These are phyloP conservation scores for Astragalus glycyphyllos DNA, from an alignment of 306 rosid species.

Conservation along the genomic window DNA sequence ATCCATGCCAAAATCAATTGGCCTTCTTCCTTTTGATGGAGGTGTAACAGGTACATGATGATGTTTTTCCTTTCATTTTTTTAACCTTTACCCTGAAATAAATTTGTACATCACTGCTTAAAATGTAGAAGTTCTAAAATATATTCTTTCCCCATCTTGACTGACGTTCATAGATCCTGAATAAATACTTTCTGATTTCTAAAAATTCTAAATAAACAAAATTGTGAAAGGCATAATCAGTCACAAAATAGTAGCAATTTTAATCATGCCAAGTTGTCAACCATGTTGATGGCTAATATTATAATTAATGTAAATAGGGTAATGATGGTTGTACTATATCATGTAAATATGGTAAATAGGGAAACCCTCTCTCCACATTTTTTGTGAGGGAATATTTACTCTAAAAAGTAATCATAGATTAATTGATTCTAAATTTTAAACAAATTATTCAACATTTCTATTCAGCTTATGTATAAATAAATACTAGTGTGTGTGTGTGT, in stretches of 20 bases:
- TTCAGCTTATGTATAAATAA: too few relatives aligned
- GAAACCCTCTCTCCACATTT: too few relatives aligned
- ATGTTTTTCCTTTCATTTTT: slow-evolving; percentile 25
- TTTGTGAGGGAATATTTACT: too few relatives aligned
- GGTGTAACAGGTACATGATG: slow-evolving; percentile 79
- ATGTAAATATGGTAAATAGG: too few relatives aligned
- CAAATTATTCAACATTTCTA: too few relatives aligned
- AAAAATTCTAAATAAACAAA: not conserved
- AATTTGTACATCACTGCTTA: slow-evolving; percentile 15
- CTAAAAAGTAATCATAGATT: too few relatives aligned
- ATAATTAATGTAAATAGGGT: too few relatives aligned
- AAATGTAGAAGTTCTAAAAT: slow-evolving; percentile 18
- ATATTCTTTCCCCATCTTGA: slow-evolving; percentile 7
- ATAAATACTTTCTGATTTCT: not conserved
- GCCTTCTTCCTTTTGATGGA: slow-evolving; percentile 97
- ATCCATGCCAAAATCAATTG: slow-evolving; percentile 91
- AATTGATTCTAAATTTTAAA: too few relatives aligned
- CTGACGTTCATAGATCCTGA: slow-evolving; percentile 2
- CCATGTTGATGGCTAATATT: slow-evolving; percentile 2
- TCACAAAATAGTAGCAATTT: not conserved
- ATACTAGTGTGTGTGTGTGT: too few relatives aligned
- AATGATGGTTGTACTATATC: too few relatives aligned
- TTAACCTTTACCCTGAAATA: slow-evolving; percentile 7
- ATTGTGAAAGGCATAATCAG: slow-evolving; percentile 8
- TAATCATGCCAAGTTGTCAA: slow-evolving; percentile 1